Conservation (phyloP, 345 rosid species). For the Erucastrum elatum region DNA sequence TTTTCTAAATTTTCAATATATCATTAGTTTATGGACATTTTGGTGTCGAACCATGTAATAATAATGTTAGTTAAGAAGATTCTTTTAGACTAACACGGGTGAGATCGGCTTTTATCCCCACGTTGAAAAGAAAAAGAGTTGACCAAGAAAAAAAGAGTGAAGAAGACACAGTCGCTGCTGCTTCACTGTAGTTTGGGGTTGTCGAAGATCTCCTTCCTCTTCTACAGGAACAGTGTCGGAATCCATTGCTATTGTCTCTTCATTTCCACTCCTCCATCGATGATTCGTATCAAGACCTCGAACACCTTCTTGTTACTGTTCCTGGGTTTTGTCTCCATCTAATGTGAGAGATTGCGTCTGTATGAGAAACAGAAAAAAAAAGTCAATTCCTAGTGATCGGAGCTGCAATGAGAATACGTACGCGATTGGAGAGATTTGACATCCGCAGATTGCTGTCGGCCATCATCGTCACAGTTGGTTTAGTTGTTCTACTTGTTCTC, state of each 20-base stretch:
- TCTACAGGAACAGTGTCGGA: background rate
- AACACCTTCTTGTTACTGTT: background rate
- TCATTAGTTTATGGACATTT: too few relatives aligned
- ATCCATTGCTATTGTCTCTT: background rate
- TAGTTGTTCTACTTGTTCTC: slow-evolving; percentile 46
- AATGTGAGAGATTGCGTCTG: background rate
- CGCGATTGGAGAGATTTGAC: slow-evolving; percentile 35
- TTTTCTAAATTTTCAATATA: too few relatives aligned
- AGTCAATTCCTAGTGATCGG: background rate
- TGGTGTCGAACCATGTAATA: too few relatives aligned
- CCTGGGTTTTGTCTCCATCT: background rate
- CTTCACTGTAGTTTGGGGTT: background rate
- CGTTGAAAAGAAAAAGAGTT: background rate
- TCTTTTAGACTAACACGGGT: too few relatives aligned
- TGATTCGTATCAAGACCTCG: background rate
- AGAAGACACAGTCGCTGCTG: background rate
- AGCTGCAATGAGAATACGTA: slow-evolving; percentile 41
- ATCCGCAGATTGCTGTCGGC: slow-evolving; percentile 49
- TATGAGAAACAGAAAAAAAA: background rate
- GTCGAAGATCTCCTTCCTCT: background rate
- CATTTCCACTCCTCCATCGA: background rate
- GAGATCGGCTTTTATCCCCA: too few relatives aligned
- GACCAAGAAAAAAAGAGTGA: background rate
- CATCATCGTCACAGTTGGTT: slow-evolving; percentile 41
- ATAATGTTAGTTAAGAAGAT: too few relatives aligned